phyloP scores from a whole-genome alignment of 2,329 filamentous ascomycete genomes.

The Diaporthe helianthi region DNA sequence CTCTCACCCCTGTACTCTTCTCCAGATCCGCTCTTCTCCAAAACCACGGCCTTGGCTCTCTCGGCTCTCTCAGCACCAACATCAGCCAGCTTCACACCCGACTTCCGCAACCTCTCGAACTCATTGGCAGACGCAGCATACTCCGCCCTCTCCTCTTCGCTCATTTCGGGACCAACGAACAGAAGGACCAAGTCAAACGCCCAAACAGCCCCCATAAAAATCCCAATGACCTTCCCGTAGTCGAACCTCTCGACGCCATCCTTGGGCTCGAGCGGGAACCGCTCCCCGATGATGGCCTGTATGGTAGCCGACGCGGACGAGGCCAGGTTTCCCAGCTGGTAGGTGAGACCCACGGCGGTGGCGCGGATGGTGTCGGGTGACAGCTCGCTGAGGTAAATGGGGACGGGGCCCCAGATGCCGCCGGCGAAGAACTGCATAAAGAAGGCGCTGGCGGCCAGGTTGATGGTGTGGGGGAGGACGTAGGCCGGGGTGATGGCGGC shows the following conservation, averaged over 20 bases:
- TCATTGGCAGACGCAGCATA: background rate
- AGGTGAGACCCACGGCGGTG: conserved; percentile 75
- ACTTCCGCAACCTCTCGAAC: conserved; percentile 1
- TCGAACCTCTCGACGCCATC: conserved; percentile 63
- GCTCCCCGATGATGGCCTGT: conserved; percentile 75
- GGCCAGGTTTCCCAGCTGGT: conserved; percentile 81
- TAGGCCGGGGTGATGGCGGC: conserved; percentile 86
- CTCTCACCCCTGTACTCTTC: background rate
- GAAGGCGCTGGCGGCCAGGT: conserved; percentile 80
- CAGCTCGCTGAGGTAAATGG: conserved; percentile 79
- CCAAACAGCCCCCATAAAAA: conserved; percentile 88
- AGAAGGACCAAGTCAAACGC: conserved; percentile 65
- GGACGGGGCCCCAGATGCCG: conserved; percentile 77
- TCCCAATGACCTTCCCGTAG: conserved; percentile 85
- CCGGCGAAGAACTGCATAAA: conserved; percentile 84
- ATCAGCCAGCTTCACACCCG: conserved; percentile 7
- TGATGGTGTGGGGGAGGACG: conserved; percentile 67
- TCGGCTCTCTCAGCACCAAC: background rate
- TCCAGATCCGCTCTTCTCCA: background rate
- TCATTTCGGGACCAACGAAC: conserved; percentile 62
- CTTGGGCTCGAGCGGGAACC: conserved; percentile 71
- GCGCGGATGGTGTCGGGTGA: conserved; percentile 75
- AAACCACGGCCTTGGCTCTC: background rate
- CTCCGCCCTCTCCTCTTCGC: conserved; percentile 40
- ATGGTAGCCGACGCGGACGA: conserved; percentile 75